phyloP scores from a whole-genome alignment of 768 basidiomycete species.

The Lanmaoa pseudosensibilis region DNA sequence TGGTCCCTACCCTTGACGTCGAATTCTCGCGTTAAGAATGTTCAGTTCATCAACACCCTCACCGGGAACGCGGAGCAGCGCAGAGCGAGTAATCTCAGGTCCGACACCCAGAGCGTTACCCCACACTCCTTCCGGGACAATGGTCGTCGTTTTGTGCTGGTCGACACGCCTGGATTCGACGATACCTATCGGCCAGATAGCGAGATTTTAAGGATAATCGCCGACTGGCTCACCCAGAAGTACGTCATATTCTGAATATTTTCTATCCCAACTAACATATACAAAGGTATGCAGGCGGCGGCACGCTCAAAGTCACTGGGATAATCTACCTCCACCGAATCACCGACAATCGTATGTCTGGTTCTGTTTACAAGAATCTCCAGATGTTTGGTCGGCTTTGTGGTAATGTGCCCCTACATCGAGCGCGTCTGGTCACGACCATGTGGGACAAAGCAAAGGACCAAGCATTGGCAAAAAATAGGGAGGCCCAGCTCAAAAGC shows the following conservation, averaged over 20 bases:
- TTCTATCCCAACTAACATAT: background rate
- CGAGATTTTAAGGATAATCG: conserved; percentile 11
- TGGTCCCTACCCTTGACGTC: background rate
- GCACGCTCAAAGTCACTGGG: conserved; percentile 24
- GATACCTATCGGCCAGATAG: conserved; percentile 18
- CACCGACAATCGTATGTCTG: conserved; percentile 36
- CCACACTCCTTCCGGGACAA: background rate
- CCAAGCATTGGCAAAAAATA: background rate
- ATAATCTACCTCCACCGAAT: conserved; percentile 38
- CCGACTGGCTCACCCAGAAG: conserved; percentile 21
- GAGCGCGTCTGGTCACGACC: conserved; percentile 38
- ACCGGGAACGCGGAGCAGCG: background rate
- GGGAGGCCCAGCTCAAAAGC: conserved; percentile 25
- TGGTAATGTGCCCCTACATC: conserved; percentile 29
- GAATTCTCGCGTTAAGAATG: background rate
- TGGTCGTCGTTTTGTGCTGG: conserved; percentile 10
- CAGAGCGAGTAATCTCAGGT: conserved; percentile 1
- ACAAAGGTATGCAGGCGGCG: conserved; percentile 7
- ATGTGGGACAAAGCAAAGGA: conserved; percentile 37
- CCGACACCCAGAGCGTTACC: conserved; percentile 11
- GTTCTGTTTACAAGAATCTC: conserved; percentile 32
- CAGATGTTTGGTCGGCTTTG: conserved; percentile 37
- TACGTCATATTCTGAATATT: background rate
- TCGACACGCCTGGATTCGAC: conserved; percentile 24
- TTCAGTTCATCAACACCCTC: conserved; percentile 17